Percentiles rank a stretch among this genome's conserved stretches.
phyloP scores from a whole-genome alignment of 345 rosid species.

The Ailanthus altissimus region DNA sequence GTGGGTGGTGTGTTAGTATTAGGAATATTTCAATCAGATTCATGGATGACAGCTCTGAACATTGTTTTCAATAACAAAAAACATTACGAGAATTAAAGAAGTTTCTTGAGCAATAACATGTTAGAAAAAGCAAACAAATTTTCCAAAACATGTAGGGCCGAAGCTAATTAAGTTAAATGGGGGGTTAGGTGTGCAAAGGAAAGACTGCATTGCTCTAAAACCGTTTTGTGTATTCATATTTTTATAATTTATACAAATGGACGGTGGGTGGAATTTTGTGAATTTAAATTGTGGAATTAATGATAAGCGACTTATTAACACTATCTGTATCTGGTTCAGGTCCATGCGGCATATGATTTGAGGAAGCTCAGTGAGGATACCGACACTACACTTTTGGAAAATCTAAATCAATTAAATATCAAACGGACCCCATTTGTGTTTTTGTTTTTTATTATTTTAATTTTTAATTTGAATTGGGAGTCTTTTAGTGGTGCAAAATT shows the following conservation, averaged over 20 bases:
- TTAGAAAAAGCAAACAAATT: not conserved
- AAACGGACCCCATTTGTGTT: slow-evolving; percentile 5
- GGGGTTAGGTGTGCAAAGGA: not conserved
- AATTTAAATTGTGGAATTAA: not conserved
- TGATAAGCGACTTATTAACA: not conserved
- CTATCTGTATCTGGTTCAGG: not conserved
- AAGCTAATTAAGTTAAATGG: not conserved
- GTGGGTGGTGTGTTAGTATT: not conserved
- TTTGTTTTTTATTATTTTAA: not conserved
- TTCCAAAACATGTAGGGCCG: not conserved
- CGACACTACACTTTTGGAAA: slow-evolving; percentile 8
- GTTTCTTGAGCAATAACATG: slow-evolving; percentile 6
- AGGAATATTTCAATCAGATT: not conserved
- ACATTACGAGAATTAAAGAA: not conserved
- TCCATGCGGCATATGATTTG: not conserved
- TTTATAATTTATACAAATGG: not conserved
- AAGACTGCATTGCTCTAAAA: not conserved
- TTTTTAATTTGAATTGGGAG: not conserved
- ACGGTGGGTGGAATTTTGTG: not conserved
- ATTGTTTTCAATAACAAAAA: not conserved
- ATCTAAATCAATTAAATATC: not conserved
- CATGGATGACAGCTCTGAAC: slow-evolving; percentile 19
- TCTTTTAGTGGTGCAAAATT: not conserved
- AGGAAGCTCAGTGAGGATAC: not conserved
- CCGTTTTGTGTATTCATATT: no score